Evolutionary conservation across 805 yeast species (phyloP), one percentile per base, ranked within the genome.

Genomic region (Citeromyces nyonsensis): DNA sequence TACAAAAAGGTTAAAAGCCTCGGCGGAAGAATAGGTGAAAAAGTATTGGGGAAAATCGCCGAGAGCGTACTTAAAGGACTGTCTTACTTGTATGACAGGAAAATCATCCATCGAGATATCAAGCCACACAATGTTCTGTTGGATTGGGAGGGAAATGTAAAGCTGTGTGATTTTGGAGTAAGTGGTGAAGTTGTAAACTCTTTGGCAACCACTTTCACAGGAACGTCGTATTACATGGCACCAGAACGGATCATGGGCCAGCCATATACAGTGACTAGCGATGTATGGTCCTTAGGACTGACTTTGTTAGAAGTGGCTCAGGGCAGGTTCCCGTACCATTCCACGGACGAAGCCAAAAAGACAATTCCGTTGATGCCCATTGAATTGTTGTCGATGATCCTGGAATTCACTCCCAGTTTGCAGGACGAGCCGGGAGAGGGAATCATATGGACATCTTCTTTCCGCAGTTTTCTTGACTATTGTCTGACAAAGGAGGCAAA

Each of bases 221-320:
- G 98, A 2, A 91, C 98, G 0, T 86, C 94, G 8, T 88, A 83
- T 50, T 91, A 91, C 53, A 91, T 91, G 98, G 97, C 98, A 0
- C 98, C 98, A 0, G 98, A 91, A 53, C 66, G 98, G 44, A 88
- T 91, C 33, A 82, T 82, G 58, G 96, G 95, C 20, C 88, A 84
- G 47, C 91, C 95, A 1, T 91, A 91, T 48, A 79, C 94, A 8
- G 95, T 88, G 3, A 82, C 94, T 4, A 77, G 93, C 44, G 98
- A 91, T 50, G 88, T 91, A 10, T 91, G 98, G 98, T 85, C 96
- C 1, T 56, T 91, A 24, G 98, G 98, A 0, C 61, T 91, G 36
- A 86, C 97, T 2, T 57, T 91, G 30, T 58, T 91, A 46, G 98
- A 91, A 49, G 95, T 88, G 18, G 95, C 97, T 4, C 74, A 72